Percentiles rank a stretch among this genome's conserved stretches.
These are phyloP conservation scores for Akebia trifoliata DNA, from an alignment of 164 flowering plant genomes.

Conservation along the genomic window DNA sequence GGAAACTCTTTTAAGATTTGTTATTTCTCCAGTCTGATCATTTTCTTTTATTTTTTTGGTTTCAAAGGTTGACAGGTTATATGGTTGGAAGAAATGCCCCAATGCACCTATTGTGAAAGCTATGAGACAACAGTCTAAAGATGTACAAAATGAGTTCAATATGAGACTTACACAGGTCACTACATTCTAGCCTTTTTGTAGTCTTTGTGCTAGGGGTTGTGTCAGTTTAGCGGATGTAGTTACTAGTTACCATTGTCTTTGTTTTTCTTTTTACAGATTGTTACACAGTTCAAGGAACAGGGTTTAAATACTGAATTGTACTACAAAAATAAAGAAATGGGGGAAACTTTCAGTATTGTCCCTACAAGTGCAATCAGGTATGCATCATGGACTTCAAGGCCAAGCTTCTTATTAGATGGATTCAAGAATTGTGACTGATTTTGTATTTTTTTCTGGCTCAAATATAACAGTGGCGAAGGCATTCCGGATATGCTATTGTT, in stretches of 20 bases:
- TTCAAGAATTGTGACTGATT: neutral
- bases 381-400: neutral
- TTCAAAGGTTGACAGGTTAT: constrained; percentile 82
- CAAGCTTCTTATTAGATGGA: neutral
- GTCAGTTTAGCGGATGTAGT: neutral
- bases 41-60: constrained; percentile 3
- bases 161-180: constrained; percentile 65
- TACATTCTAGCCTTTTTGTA: neutral
- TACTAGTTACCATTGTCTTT: neutral
- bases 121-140: constrained; percentile 77
- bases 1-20: neutral
- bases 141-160: constrained; percentile 77
- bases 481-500: constrained; percentile 83
- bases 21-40: neutral
- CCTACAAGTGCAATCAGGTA: constrained; percentile 97
- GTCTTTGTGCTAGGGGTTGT: neutral
- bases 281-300: constrained; percentile 83
- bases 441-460: neutral
- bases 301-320: constrained; percentile 89
- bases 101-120: constrained; percentile 82
- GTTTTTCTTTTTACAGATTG: constrained; percentile 37
- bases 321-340: constrained; percentile 89
- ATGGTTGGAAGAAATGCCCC: constrained; percentile 80
- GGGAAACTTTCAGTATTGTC: constrained; percentile 82
- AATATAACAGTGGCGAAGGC: constrained; percentile 81